These are phyloP conservation scores for Barbatosphaeria neglecta DNA, from an alignment of 495 filamentous ascomycete genomes.

Conservation along the genomic window DNA sequence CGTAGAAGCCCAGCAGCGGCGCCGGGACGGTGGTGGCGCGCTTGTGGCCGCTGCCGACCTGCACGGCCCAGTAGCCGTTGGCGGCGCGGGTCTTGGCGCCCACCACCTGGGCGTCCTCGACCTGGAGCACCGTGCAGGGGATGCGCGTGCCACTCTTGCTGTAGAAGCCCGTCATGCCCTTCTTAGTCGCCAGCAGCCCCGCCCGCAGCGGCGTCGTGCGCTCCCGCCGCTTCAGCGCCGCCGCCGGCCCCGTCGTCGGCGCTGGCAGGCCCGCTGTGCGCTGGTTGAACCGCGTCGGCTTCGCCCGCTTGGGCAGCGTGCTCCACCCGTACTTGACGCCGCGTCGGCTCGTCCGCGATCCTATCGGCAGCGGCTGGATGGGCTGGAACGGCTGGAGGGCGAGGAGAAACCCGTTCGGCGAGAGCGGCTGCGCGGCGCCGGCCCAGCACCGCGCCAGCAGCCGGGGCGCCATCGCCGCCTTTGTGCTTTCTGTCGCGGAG, in stretches of 20 bases:
- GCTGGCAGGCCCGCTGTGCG: conserved; percentile 35
- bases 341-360: conserved; percentile 31
- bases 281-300: conserved; percentile 41
- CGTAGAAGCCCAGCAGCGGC: conserved; percentile 75
- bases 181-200: conserved; percentile 76
- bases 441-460: conserved; percentile 38
- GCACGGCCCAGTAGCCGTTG: conserved; percentile 88
- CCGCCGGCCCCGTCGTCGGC: conserved; percentile 60
- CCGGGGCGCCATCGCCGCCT: conserved; percentile 38
- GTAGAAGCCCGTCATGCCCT: conserved; percentile 89
- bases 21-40: conserved; percentile 62
- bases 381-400: neutral
- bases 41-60: conserved; percentile 74
- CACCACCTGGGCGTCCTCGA: conserved; percentile 83
- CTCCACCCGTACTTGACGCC: conserved; percentile 45
- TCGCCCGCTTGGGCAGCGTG: conserved; percentile 22
- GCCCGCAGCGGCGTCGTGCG: conserved; percentile 67
- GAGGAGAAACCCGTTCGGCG: neutral
- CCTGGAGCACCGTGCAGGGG: conserved; percentile 84
- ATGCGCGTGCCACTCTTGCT: conserved; percentile 65
- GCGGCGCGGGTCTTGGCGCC: conserved; percentile 66
- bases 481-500: no score
- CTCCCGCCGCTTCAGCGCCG: conserved; percentile 69
- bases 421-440: conserved; percentile 18
- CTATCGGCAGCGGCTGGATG: neutral